Evolutionary conservation across 2,329 filamentous ascomycete species (phyloP).

Genomic region (Xylariaceae sp.): DNA sequence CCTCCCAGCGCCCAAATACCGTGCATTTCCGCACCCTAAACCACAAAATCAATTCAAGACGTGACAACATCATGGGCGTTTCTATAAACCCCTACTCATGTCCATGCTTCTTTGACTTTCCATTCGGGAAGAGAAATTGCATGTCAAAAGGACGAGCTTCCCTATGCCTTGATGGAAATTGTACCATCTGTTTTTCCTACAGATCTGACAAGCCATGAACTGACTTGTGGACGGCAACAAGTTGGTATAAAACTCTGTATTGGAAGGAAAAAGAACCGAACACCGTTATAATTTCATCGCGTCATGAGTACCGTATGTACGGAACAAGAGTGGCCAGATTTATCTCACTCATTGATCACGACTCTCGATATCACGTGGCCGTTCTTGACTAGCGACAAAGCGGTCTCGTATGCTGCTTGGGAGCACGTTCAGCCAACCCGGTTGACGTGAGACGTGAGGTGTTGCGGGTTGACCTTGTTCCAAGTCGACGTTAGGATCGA

Average conservation of each 20-base stretch:
- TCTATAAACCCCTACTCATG: conserved; percentile 7
- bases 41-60: conserved; percentile 10
- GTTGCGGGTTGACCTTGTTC: conserved; percentile 39
- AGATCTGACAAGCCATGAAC: background rate
- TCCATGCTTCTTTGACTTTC: background rate
- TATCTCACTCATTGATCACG: conserved; percentile 14
- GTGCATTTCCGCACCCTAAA: background rate
- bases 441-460: conserved; percentile 24
- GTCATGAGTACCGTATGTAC: conserved; percentile 12
- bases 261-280: conserved; percentile 7
- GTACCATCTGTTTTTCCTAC: background rate
- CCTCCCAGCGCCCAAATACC: conserved; percentile 6
- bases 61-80: background rate
- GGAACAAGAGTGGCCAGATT: conserved; percentile 7
- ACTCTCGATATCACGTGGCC: conserved; percentile 4
- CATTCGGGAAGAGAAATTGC: background rate
- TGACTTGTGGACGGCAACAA: background rate
- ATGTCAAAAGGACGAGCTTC: background rate
- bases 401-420: conserved; percentile 30
- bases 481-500: conserved; percentile 34
- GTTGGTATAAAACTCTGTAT: background rate
- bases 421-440: conserved; percentile 38
- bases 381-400: conserved; percentile 13
- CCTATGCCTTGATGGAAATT: background rate
- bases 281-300: conserved; percentile 13